Evolutionary conservation across 495 filamentous ascomycete species (phyloP), one percentile per base, ranked within the genome.

Genomic region (Lophiotrema nucula): DNA sequence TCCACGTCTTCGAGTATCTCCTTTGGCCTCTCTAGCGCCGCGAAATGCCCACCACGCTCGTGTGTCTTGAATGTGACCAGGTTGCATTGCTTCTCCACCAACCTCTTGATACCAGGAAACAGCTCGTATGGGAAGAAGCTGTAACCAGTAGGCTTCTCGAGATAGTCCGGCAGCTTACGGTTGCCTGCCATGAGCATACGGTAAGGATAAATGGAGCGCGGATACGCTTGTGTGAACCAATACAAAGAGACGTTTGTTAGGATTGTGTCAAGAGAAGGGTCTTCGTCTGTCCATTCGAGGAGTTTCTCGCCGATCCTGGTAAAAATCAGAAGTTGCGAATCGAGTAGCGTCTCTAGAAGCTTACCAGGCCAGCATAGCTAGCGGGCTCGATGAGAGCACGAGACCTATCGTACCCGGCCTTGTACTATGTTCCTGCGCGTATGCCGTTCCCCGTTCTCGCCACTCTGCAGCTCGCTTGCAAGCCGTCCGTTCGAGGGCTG

Each of bases 261-360:
- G 27, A 89, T 85, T 4, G 70, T 75, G 18, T 85, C 72, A 2
- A 79, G 49, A 4, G 74, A 44, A 1, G 83, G 75, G 4, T 77
- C 69, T 1, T 72, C 69, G 53, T 88, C 84, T 4, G 74, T 72
- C 86, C 85, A 88, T 39, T 80, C 77, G 18, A 86, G 58, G 61
- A 82, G 81, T 63, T 89, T 88, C 68, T 88, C 86, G 19, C 82
- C 85, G 46, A 86, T 70, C 82, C 81, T 83, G 52, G 24, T 48
- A 45, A 59, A 44, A 27, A 52, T 23, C 44, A 21, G 27, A 22
- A 18, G 19, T 26, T 2, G 23, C 16, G 4, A 2, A 38, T 41
- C 12, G 31, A 23, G n/a, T n/a, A n/a, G n/a, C n/a, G n/a, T n/a
- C n/a, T n/a, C n/a, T n/a, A 25, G n/a, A 15, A 31, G 65, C 76